Conservation (phyloP, 2,329 filamentous ascomycete genomes). For the Knufia fluminis region DNA sequence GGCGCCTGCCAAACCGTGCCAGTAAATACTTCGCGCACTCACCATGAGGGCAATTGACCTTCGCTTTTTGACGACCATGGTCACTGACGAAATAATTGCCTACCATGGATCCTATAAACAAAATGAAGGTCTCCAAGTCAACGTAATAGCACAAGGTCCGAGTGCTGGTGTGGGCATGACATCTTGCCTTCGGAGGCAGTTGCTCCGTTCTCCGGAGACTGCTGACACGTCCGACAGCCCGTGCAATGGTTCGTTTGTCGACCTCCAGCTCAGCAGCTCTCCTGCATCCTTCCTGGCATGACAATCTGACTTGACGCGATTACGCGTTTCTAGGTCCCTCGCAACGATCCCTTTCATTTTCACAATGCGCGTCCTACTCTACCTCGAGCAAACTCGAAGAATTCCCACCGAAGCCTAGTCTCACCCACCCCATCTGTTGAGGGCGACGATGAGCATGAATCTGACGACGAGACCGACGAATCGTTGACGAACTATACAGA, state of each 20-base stretch:
- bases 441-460: conserved; percentile 58
- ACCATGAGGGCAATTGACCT: neutral
- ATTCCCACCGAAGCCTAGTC: conserved; percentile 37
- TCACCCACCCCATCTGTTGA: conserved; percentile 56
- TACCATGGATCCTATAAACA: no score
- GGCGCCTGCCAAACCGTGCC: no score
- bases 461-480: conserved; percentile 28
- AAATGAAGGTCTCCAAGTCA: no score
- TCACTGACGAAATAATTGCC: neutral
- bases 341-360: conserved; percentile 11
- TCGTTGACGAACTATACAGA: conserved; percentile 21
- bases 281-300: neutral
- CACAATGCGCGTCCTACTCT: conserved; percentile 12
- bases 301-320: neutral
- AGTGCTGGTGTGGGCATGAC: neutral
- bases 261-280: neutral
- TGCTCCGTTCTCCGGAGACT: neutral
- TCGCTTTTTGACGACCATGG: neutral
- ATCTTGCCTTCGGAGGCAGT: neutral
- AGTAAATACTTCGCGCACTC: neutral
- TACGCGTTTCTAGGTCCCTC: conserved; percentile 21
- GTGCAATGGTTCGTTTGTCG: conserved; percentile 6
- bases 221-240: neutral
- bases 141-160: no score
- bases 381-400: conserved; percentile 31